Evolutionary conservation across 805 yeast genomes (phyloP).

Genomic region (Pichia kluyveri): DNA sequence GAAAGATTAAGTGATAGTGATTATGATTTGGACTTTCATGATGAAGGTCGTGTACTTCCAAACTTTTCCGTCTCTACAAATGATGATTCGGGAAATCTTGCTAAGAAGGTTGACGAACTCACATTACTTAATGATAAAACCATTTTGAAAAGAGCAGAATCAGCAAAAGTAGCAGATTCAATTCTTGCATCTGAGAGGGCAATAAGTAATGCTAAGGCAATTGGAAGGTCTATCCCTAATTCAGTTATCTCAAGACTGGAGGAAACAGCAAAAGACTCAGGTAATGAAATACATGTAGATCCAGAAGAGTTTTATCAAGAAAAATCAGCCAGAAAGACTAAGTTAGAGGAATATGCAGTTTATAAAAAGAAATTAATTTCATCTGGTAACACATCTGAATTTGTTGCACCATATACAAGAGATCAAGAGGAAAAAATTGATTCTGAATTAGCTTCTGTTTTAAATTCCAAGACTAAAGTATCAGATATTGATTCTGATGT

Average conservation of each 20-base stretch:
- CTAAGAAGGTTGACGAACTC: conserved; percentile 16
- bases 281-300: conserved; percentile 34
- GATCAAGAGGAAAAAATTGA: conserved; percentile 60
- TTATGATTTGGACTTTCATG: conserved; percentile 51
- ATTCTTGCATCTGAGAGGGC: conserved; percentile 52
- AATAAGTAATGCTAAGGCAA: conserved; percentile 43
- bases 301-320: conserved; percentile 43
- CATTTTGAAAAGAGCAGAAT: conserved; percentile 34
- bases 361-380: conserved; percentile 54
- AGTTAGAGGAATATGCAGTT: conserved; percentile 47
- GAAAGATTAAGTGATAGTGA: conserved; percentile 55
- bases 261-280: conserved; percentile 26
- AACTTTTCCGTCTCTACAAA: conserved; percentile 34
- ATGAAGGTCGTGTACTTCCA: conserved; percentile 50
- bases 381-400: conserved; percentile 28
- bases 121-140: conserved; percentile 17
- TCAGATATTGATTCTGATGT: conserved; percentile 48
- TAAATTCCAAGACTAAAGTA: conserved; percentile 44
- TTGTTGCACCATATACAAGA: conserved; percentile 53
- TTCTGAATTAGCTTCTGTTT: conserved; percentile 44
- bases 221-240: conserved; percentile 27
- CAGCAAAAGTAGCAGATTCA: conserved; percentile 45
- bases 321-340: conserved; percentile 37
- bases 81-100: conserved; percentile 1
- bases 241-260: conserved; percentile 23